A percentile compares a stretch with the other conserved stretches of the same genome.
These are phyloP conservation scores for Silene noctiflora DNA, from an alignment of 179 eudicot genomes.

Conservation along the genomic window DNA sequence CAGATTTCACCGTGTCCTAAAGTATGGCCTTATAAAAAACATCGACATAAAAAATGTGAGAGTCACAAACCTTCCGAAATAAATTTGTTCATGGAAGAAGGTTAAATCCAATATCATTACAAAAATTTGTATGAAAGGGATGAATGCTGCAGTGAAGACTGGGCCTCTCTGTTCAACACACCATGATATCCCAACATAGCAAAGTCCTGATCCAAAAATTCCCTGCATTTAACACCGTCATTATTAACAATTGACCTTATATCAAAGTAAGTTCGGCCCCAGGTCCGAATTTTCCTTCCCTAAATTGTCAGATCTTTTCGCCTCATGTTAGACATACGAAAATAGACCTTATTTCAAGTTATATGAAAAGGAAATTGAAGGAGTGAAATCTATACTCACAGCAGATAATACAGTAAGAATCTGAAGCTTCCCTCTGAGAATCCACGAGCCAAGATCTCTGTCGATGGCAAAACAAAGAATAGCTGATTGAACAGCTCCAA, in stretches of 20 bases:
- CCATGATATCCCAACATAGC: conserved; percentile 78
- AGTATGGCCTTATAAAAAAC: too few species aligned
- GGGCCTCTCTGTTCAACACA: conserved; percentile 78
- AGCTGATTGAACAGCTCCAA: conserved; percentile 61
- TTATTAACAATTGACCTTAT: neutral
- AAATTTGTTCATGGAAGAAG: conserved; percentile 60
- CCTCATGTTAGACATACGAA: too few species aligned
- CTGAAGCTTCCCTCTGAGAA: conserved; percentile 55
- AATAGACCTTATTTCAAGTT: too few species aligned
- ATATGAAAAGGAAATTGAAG: neutral
- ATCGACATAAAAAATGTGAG: neutral
- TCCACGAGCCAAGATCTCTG: conserved; percentile 47
- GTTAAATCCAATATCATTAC: conserved; percentile 51
- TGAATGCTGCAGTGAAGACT: conserved; percentile 81
- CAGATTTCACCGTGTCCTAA: too few species aligned
- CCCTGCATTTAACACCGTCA: conserved; percentile 43
- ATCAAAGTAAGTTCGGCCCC: too few species aligned
- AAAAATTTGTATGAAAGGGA: conserved; percentile 61
- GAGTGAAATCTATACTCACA: conserved; percentile 40
- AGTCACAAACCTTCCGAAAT: conserved; percentile 60
- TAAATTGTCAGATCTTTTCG: too few species aligned
- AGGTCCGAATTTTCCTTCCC: too few species aligned
- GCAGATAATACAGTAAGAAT: conserved; percentile 51
- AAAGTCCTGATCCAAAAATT: conserved; percentile 67
- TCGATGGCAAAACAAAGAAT: conserved; percentile 43